Evolutionary conservation across 106 monocot genomes (phyloP).

Genomic region (Dendrobium huoshanense): DNA sequence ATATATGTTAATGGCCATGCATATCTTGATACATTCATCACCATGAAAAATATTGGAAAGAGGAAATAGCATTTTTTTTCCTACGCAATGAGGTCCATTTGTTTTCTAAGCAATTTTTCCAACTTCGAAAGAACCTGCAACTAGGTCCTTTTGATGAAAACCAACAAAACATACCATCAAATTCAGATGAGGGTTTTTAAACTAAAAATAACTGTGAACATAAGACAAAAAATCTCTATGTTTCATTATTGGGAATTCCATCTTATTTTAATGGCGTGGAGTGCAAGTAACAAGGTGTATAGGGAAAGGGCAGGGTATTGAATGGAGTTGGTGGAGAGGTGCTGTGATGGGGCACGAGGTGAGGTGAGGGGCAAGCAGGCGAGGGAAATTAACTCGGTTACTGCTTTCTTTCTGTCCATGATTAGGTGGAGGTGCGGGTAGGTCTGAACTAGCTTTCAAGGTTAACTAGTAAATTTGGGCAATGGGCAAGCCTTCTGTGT

Average conservation of each 20-base stretch:
- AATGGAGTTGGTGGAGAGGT: too few relatives aligned
- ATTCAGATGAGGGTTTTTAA: not conserved
- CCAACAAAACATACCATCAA: not conserved
- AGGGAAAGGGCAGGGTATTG: not conserved
- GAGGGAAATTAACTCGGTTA: too few relatives aligned
- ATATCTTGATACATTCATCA: not conserved
- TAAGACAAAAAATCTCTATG: not conserved
- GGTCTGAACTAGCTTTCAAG: too few relatives aligned
- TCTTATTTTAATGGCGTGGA: not conserved
- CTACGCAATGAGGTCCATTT: not conserved
- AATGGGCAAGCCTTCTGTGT: too few relatives aligned
- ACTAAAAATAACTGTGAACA: not conserved
- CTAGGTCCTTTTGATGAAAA: not conserved
- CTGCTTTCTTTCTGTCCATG: too few relatives aligned
- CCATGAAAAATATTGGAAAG: slow-evolving; percentile 1
- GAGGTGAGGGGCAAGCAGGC: too few relatives aligned
- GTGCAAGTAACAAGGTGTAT: not conserved
- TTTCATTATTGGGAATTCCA: not conserved
- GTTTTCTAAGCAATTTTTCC: not conserved
- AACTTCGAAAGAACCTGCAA: not conserved
- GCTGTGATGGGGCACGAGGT: too few relatives aligned
- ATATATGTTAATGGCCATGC: slow-evolving; percentile 2
- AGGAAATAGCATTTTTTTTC: not conserved
- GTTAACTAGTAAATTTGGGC: too few relatives aligned
- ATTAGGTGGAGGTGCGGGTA: too few relatives aligned